These are phyloP conservation scores for Cladophialophora chaetospira DNA, from an alignment of 2,329 filamentous ascomycete genomes.

Conservation along the genomic window DNA sequence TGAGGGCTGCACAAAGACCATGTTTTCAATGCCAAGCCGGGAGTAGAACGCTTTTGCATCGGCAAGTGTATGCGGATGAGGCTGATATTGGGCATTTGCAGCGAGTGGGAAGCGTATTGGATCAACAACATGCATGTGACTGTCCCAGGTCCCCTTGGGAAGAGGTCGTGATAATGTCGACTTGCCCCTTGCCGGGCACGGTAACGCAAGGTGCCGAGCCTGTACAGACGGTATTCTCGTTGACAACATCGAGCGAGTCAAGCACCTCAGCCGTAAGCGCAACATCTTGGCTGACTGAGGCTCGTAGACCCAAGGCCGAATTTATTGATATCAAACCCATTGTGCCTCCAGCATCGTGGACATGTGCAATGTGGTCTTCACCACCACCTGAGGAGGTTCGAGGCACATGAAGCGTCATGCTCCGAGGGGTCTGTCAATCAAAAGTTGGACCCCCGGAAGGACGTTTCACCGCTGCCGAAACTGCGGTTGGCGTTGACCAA, in stretches of 20 bases:
- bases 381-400: neutral
- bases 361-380: neutral
- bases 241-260: neutral
- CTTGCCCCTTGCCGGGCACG: neutral
- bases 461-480: neutral
- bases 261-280: neutral
- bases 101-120: slow-evolving; percentile 54
- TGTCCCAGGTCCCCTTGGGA: slow-evolving; percentile 57
- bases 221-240: neutral
- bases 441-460: neutral
- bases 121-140: slow-evolving; percentile 66
- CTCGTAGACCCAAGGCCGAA: neutral
- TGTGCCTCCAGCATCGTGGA: neutral
- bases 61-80: slow-evolving; percentile 51
- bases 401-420: neutral
- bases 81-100: slow-evolving; percentile 54
- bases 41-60: slow-evolving; percentile 57
- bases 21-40: slow-evolving; percentile 54
- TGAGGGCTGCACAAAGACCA: slow-evolving; percentile 64
- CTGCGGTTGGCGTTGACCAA: neutral
- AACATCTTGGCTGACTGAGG: neutral
- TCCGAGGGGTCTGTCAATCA: neutral
- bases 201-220: neutral
- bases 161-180: slow-evolving; percentile 32
- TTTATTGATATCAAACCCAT: neutral